Evolutionary conservation across 139 green algal genomes (phyloP), one percentile per base, ranked within the genome.

Genomic region (Chlorella sorokiniana): DNA sequence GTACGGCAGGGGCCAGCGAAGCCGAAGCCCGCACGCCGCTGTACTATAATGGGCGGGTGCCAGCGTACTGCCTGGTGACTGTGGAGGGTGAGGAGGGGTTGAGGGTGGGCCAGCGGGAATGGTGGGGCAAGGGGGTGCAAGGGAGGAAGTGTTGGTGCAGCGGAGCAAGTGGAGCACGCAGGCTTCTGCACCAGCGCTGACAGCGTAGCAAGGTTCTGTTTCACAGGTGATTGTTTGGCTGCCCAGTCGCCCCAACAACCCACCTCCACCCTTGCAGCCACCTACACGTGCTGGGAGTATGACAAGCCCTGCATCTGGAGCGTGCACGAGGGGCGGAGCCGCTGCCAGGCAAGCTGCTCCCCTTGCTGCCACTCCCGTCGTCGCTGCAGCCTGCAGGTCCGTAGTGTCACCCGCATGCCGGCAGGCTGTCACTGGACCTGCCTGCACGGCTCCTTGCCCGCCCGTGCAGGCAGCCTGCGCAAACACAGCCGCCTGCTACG

Each of bases 241-340:
- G 16, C 48, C 16, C 48, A 11, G 14, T 11, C 16, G 48, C 48
- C 14, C 48, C 16, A 16, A 11, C 16, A 16, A 11, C 48, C 29
- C 22, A 1, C 27, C 40, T 9, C 41, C 27, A 9, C 63, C 63
- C 37, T 3, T 63, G 70, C 44, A 77, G 70, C 70, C 31, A 44
- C n/a, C 5, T 77, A 77, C 70, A 77, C 70, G 1, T 77, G 70
- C 45, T 6, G 63, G 1, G 16, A 29, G 29, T 16, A 29, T 10
- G 70, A 77, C 45, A 62, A 77, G 27, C 44, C 33, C 44, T 77
- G 70, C 70, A 77, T 42, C 44, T 77, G 37, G 8, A 72, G 22
- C 38, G 20, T 44, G 4, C 33, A 48, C 1, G 14, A 45, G 33
- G 65, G 33, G 1, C 33, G 38, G 65, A 10, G 22, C 9, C 20